Evolutionary conservation across 306 rosid genomes (phyloP), one percentile per base, ranked within the genome.

Genomic region (Delonix regia): DNA sequence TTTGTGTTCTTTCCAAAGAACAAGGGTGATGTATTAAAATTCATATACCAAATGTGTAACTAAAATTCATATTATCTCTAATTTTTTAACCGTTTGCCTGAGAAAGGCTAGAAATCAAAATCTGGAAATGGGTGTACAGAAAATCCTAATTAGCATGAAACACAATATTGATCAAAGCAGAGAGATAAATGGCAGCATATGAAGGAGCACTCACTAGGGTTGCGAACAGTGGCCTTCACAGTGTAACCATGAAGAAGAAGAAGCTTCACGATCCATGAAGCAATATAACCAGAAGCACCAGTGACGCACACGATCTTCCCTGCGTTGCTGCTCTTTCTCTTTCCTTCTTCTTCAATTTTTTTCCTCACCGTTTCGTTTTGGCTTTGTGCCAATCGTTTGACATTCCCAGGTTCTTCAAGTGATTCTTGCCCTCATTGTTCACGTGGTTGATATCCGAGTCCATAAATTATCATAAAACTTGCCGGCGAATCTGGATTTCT

Each of bases 321-420:
- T 11, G 18, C 1, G 42, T 61, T 16, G 9, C 19, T 52, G 28
- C 79, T 83, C 87, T 80, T 87, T 5, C 47, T 76, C 42, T 66
- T 24, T 55, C 16, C 62, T 28, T 4, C 68, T 24, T 56, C 18
- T 55, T 10, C 62, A 22, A 8, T 24, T 44, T 44, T 12, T 8
- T 19, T 52, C 0, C 1, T 21, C 27, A 11, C 59, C 21, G 41
- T 7, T 22, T 55, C 16, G 25, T 22, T 22, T 55, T 4, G 21
- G 30, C 62, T 55, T 2, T 55, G 62, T 55, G 10, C 15, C 11
- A 2, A 10, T 55, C 7, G 30, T 55, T 55, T 22, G 33, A 22
- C 30, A 9, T 55, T 4, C 7, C 2, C 11, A 19, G 15, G 24
- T 55, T 22, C 62, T 56, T 3, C 0, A 34, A 24, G 7, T 56